These are phyloP conservation scores for Ploettnerulaceae sp. DNA, from an alignment of 2,329 filamentous ascomycete species.

Conservation along the genomic window DNA sequence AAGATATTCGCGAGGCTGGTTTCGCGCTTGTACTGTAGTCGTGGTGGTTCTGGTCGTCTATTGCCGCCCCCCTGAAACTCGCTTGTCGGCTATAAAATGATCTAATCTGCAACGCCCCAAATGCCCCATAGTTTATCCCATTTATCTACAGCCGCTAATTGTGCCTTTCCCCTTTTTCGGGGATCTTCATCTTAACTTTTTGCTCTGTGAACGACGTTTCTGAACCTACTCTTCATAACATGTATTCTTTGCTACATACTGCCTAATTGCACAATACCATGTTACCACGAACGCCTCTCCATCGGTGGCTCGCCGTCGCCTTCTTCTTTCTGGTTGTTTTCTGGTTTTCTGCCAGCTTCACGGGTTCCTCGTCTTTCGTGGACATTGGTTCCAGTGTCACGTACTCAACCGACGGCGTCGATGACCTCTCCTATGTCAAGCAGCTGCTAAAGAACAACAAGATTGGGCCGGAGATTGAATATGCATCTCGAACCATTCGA, in stretches of 20 bases:
- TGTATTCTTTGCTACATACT: conserved; percentile 9
- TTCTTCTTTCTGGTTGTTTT: conserved; percentile 17
- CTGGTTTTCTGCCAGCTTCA: conserved; percentile 19
- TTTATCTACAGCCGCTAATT: too few species aligned
- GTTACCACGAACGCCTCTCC: conserved; percentile 22
- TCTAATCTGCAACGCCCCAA: too few species aligned
- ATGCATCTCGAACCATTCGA: conserved; percentile 28
- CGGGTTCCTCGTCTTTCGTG: conserved; percentile 4
- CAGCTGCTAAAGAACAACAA: conserved; percentile 24
- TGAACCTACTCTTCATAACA: background rate
- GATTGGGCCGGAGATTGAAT: conserved; percentile 29
- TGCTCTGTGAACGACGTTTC: background rate
- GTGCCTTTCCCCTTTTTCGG: too few species aligned
- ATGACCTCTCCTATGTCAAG: conserved; percentile 24
- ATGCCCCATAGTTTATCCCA: too few species aligned
- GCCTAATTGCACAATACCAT: conserved; percentile 9
- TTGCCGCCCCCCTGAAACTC: too few species aligned
- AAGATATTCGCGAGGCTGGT: too few species aligned
- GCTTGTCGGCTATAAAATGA: too few species aligned
- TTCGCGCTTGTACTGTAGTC: too few species aligned
- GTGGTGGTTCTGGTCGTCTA: too few species aligned
- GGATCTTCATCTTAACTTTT: background rate
- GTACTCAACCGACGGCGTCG: conserved; percentile 10
- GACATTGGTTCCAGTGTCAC: background rate
- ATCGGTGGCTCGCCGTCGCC: conserved; percentile 20